phyloP scores from a whole-genome alignment of 139 green algal species.

The Gonium pectorale region DNA sequence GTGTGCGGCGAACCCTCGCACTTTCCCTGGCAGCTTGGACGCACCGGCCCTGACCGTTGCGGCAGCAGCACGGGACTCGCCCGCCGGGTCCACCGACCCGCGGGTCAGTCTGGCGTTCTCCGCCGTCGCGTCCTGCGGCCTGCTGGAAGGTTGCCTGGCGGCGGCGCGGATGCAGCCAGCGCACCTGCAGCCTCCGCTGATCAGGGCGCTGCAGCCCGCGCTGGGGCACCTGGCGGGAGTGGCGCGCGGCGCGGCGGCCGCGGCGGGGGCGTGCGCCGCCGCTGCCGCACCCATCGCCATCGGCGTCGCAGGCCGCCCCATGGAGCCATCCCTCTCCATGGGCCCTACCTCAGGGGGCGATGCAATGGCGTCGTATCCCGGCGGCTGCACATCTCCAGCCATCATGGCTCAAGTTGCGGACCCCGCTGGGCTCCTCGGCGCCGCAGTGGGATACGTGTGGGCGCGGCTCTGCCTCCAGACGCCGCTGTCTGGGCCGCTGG shows the following conservation, averaged over 20 bases:
- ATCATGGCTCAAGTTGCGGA: too few relatives aligned
- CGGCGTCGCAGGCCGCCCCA: too few relatives aligned
- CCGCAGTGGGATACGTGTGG: slow-evolving; percentile 23
- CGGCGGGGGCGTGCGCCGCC: background rate
- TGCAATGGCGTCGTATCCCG: too few relatives aligned
- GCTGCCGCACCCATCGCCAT: background rate
- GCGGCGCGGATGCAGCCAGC: background rate
- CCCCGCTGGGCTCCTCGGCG: background rate
- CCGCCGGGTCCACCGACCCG: background rate
- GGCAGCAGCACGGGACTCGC: too few relatives aligned
- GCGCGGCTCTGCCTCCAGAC: background rate
- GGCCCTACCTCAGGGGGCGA: too few relatives aligned
- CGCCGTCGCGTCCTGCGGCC: background rate
- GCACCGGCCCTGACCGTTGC: too few relatives aligned
- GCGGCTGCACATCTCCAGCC: too few relatives aligned
- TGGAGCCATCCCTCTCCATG: too few relatives aligned
- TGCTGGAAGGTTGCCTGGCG: slow-evolving; percentile 7
- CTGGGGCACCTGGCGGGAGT: background rate
- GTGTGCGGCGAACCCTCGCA: too few relatives aligned
- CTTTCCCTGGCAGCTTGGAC: too few relatives aligned
- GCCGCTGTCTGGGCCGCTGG: background rate
- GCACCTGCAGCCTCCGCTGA: background rate
- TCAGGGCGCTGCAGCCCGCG: background rate
- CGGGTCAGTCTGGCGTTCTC: background rate
- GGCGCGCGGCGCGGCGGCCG: background rate